Evolutionary conservation across 2,329 filamentous ascomycete species (phyloP), one percentile per base, ranked within the genome.

Genomic region (Ophiocordyceps camponoti-floridani): DNA sequence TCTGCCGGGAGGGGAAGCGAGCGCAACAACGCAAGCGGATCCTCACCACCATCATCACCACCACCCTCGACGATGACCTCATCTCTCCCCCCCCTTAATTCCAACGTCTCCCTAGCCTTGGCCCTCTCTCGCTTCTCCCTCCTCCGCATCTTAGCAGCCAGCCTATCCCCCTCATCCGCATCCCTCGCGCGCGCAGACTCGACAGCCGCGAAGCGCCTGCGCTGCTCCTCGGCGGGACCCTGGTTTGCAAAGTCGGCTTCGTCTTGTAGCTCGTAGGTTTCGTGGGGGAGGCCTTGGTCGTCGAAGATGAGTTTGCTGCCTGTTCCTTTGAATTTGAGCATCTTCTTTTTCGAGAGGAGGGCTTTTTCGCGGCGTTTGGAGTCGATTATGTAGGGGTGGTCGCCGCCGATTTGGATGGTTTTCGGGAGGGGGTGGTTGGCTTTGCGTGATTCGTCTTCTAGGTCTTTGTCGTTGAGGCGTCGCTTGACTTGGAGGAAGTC

Each of bases 341-440:
- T 75, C 62, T 93, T 84, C 72, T 94, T 94, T 71, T 95, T 96
- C 18, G 84, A 93, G 56, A 82, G 82, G 51, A 96, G 75, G n/a
- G 94, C 74, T 66, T 95, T 96, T 64, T 94, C 89, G 52, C 87
- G 81, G 23, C 91, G 85, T 62, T 96, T 93, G 12, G 87, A 94
- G 66, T 98, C 91, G 49, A 98, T 78, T 18, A 94, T 67, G 41
- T 94, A 70, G 2, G 84, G 76, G 27, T 83, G 76, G 43, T 82
- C 77, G 49, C 80, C 79, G 40, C 80, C 79, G 12, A 82, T 72
- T 37, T 74, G 64, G 43, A 95, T 70, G 2, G 79, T 69, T 62
- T 79, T 82, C 5, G 23, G 23, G 23, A 23, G 23, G 23, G 23
- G 23, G 63, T 61, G 4, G 61, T 63, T 35, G 3, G 66, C 67